phyloP scores from a whole-genome alignment of 768 basidiomycete genomes.

The Tulasnella sp. region DNA sequence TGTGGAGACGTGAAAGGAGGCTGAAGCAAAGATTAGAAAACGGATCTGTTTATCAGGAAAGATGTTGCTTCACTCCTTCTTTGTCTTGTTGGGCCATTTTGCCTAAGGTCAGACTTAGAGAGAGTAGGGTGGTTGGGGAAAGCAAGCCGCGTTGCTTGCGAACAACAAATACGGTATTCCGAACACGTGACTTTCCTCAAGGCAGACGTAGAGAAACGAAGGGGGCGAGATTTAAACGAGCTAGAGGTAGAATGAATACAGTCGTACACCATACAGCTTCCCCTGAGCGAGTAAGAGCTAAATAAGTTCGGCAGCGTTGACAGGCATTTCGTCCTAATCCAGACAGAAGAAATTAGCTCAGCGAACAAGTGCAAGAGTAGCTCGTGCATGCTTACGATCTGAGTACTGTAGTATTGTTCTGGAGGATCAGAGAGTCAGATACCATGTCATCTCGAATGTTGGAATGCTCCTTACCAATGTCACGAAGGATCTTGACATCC shows the following conservation, averaged over 20 bases:
- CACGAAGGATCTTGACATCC: constrained; percentile 93
- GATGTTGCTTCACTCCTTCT: background rate
- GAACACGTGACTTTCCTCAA: background rate
- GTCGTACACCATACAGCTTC: constrained; percentile 8
- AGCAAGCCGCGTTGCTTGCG: background rate
- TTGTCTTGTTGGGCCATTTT: background rate
- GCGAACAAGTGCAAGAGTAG: constrained; percentile 36
- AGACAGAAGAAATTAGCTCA: constrained; percentile 34
- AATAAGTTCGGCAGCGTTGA: constrained; percentile 96
- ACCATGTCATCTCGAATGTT: background rate
- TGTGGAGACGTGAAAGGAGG: background rate
- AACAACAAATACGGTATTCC: background rate
- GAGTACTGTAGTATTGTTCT: constrained; percentile 98
- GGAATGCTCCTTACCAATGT: constrained; percentile 72
- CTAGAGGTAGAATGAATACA: constrained; percentile 21
- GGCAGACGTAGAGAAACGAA: background rate
- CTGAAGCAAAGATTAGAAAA: background rate
- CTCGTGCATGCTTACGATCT: constrained; percentile 62
- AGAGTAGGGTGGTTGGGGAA: background rate
- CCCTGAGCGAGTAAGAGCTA: constrained; percentile 47
- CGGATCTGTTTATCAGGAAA: background rate
- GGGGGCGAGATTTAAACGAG: constrained; percentile 15
- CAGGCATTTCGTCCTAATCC: constrained; percentile 93
- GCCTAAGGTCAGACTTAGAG: background rate
- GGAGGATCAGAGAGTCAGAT: constrained; percentile 29